phyloP scores from a whole-genome alignment of 2,329 filamentous ascomycete species.

The Exophiala phaeomuriformis region DNA sequence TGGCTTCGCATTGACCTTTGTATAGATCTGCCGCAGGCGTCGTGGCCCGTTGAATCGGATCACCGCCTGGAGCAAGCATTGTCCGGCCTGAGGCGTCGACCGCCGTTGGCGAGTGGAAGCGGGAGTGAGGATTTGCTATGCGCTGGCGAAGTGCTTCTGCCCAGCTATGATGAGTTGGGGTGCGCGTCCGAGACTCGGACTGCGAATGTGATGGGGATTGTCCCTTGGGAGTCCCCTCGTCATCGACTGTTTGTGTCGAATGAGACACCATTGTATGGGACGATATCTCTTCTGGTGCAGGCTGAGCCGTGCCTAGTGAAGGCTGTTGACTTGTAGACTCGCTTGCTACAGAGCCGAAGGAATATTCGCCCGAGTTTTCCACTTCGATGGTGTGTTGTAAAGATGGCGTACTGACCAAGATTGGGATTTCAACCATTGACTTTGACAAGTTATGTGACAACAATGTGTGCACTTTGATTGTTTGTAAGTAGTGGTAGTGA shows the following conservation, averaged over 20 bases:
- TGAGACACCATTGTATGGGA: slow-evolving; percentile 11
- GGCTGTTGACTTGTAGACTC: neutral
- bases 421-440: slow-evolving; percentile 15
- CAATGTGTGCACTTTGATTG: neutral
- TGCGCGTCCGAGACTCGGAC: slow-evolving; percentile 3
- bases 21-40: slow-evolving; percentile 20
- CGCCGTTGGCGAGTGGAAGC: neutral
- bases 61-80: slow-evolving; percentile 6
- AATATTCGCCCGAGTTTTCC: neutral
- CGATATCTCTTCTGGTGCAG: neutral
- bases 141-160: slow-evolving; percentile 10
- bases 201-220: slow-evolving; percentile 7
- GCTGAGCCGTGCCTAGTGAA: no score
- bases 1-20: slow-evolving; percentile 14
- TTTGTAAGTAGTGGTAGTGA: neutral
- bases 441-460: neutral
- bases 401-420: slow-evolving; percentile 14
- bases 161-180: slow-evolving; percentile 10
- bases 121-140: slow-evolving; percentile 4
- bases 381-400: slow-evolving; percentile 5
- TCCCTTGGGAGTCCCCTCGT: neutral
- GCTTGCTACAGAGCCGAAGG: neutral
- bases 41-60: slow-evolving; percentile 7
- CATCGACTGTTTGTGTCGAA: slow-evolving; percentile 11
- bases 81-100: neutral